Percentiles rank a stretch among this genome's conserved stretches.
phyloP scores from a whole-genome alignment of 2,329 filamentous ascomycete species.

The Aspergillus jensenii region DNA sequence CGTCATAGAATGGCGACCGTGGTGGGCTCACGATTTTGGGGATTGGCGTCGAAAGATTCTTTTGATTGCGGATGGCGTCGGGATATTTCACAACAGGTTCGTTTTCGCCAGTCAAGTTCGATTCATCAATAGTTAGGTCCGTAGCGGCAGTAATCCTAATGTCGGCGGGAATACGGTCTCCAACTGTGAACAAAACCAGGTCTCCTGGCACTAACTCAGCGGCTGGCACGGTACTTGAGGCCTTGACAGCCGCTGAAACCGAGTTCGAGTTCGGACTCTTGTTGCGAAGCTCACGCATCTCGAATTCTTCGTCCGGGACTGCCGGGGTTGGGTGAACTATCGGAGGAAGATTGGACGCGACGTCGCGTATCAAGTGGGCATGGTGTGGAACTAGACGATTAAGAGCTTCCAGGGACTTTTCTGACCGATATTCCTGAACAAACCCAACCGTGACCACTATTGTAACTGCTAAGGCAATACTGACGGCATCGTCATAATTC shows the following conservation, averaged over 20 bases:
- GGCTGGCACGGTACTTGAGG: constrained; percentile 83
- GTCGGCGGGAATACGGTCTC: constrained; percentile 94
- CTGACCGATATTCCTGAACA: constrained; percentile 94
- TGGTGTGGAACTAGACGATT: constrained; percentile 93
- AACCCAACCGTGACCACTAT: constrained; percentile 97
- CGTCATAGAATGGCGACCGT: constrained; percentile 59
- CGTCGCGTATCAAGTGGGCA: constrained; percentile 82
- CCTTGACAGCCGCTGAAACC: constrained; percentile 65
- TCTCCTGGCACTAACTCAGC: constrained; percentile 87
- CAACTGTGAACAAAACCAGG: constrained; percentile 88
- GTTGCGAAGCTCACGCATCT: constrained; percentile 49
- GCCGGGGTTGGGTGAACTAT: constrained; percentile 21
- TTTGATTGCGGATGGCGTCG: constrained; percentile 53
- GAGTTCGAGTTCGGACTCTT: constrained; percentile 48
- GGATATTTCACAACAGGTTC: constrained; percentile 81
- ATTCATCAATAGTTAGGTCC: constrained; percentile 92
- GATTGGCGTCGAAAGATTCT: constrained; percentile 32
- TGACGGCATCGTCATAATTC: constrained; percentile 91
- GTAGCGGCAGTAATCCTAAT: constrained; percentile 88
- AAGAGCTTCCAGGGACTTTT: constrained; percentile 93
- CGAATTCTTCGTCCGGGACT: constrained; percentile 42
- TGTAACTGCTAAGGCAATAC: constrained; percentile 92
- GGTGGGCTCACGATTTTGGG: constrained; percentile 38
- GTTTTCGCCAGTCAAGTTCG: constrained; percentile 94
- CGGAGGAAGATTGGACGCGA: constrained; percentile 25